phyloP scores from a whole-genome alignment of 768 basidiomycete species.

The Crucibulum laeve region DNA sequence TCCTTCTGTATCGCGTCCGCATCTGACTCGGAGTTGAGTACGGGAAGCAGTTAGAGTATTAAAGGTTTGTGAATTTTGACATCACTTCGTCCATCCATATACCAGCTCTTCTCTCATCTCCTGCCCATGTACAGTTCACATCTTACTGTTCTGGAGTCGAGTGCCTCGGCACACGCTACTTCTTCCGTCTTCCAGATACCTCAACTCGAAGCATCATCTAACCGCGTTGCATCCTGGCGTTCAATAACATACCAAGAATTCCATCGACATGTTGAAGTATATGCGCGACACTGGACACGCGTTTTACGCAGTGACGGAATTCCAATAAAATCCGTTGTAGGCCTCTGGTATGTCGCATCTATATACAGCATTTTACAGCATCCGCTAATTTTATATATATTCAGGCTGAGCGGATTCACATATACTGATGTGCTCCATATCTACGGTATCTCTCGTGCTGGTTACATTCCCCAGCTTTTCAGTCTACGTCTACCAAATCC shows the following conservation, averaged over 20 bases:
- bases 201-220: conserved; percentile 34
- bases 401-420: conserved; percentile 69
- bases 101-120: conserved; percentile 10
- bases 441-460: conserved; percentile 71
- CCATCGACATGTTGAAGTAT: conserved; percentile 56
- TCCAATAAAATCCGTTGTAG: conserved; percentile 55
- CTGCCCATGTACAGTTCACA: conserved; percentile 45
- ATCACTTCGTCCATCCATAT: conserved; percentile 10
- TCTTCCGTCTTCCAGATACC: conserved; percentile 61
- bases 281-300: conserved; percentile 60
- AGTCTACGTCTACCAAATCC: conserved; percentile 75
- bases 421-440: conserved; percentile 71
- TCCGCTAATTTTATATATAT: neutral
- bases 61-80: conserved; percentile 5
- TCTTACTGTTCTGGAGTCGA: conserved; percentile 58
- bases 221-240: conserved; percentile 47
- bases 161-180: conserved; percentile 43
- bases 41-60: conserved; percentile 1
- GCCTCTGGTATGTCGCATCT: conserved; percentile 56
- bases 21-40: conserved; percentile 24
- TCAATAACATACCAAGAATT: conserved; percentile 65
- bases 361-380: neutral
- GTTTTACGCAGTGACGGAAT: conserved; percentile 44
- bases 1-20: conserved; percentile 19
- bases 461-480: conserved; percentile 75